A percentile compares a stretch with the other conserved stretches of the same genome.
These are phyloP conservation scores for Pseudogymnoascus sp. DNA, from an alignment of 2,329 filamentous ascomycete genomes.

Conservation along the genomic window DNA sequence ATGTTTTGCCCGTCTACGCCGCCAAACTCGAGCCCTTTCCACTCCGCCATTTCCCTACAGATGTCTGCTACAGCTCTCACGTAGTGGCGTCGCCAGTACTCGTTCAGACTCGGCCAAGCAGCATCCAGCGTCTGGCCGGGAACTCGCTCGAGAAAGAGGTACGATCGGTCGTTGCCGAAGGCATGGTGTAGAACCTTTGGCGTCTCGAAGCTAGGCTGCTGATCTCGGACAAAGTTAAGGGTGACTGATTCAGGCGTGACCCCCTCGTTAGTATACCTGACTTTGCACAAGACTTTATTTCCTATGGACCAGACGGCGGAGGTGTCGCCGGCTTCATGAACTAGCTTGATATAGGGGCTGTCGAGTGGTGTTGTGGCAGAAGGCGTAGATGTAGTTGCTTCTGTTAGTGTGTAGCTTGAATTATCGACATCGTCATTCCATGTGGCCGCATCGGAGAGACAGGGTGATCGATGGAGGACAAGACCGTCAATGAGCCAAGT, in stretches of 20 bases:
- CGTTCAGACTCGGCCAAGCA: neutral
- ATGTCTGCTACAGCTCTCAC: too few relatives aligned
- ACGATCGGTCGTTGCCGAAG: neutral
- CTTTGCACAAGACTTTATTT: neutral
- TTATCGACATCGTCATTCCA: neutral
- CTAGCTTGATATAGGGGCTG: neutral
- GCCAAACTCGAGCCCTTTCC: too few relatives aligned
- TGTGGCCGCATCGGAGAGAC: neutral
- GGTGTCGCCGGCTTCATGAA: neutral
- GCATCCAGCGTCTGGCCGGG: neutral
- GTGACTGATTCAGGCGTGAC: neutral
- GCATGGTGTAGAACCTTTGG: neutral
- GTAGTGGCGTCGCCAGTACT: neutral
- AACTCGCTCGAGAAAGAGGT: neutral
- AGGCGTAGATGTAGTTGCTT: neutral
- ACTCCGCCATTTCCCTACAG: too few relatives aligned
- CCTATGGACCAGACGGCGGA: neutral
- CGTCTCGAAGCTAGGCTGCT: neutral
- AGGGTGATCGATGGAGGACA: neutral
- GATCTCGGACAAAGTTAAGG: neutral
- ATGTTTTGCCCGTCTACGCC: too few relatives aligned
- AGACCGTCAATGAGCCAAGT: neutral
- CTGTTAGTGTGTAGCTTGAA: neutral
- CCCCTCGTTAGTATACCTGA: neutral
- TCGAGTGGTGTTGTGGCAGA: neutral